Base-by-base conservation (phyloP, 176 grass and related monocot genomes). In the Eleusine indica region DNA sequence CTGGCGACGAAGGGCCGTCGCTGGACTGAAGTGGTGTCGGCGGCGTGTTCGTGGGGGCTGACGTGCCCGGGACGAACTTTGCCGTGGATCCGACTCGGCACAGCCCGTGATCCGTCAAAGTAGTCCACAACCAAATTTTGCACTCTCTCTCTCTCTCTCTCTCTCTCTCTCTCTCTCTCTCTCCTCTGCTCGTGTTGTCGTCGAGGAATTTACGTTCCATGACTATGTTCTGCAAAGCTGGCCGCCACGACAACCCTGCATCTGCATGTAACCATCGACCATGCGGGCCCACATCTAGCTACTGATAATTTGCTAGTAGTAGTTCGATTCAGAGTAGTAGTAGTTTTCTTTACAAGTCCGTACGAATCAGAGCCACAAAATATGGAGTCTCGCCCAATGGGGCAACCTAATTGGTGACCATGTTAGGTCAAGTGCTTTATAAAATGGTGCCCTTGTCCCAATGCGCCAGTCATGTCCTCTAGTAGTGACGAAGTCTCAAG, bases 401-500 rank as follows among this genome's bases (percentile, higher is more conserved):
- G 46, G 82, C 47, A 13, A 72, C n/a, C 57, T 62, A 12, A 86
- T 86, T 89, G 72, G 72, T 43, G 66, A 40, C 25, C 21, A 54
- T 57, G 83, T 89, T 90, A 82, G 88, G 88, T 90, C 88, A 78
- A 68, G 83, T 16, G 39, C 7, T 41, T 69, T 63, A 51, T 15
- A 69, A 74, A 84, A 78, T 80, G 75, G 40, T 2, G 63, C 56
- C 4, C 49, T 53, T 68, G 86, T 66, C 67, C 21, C 4, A 76
- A 74, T 18, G 60, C 83, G 81, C 44, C 75, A 57, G 17, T 68
- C 44, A 37, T 58, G 32, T 35, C 32, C 32, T 42, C 63, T 19
- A 25, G 1, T 3, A 11, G n/a, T 51, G 3, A 35, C 32, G 32
- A 42, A 47, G 72, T 21, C 48, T 18, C 30, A 83, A 83, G 47